Evolutionary conservation across 495 filamentous ascomycete genomes (phyloP).

Genomic region (Penicillium canescens): DNA sequence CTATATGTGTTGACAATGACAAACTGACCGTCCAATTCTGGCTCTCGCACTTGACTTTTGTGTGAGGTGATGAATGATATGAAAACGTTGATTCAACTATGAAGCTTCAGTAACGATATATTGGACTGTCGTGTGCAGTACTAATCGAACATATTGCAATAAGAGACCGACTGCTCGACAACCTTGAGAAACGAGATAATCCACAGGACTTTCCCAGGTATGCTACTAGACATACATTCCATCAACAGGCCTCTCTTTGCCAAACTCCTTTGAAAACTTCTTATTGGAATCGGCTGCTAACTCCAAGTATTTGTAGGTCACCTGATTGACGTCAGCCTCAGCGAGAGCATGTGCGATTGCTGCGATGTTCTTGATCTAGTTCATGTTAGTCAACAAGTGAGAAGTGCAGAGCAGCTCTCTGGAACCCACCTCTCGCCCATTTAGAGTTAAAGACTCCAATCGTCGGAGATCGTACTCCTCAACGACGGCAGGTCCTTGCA

Average conservation of each 20-base stretch:
- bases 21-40: slow-evolving; percentile 1
- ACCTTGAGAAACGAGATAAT: neutral
- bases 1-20: slow-evolving; percentile 1
- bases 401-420: neutral
- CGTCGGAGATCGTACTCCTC: slow-evolving; percentile 14
- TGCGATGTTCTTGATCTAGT: slow-evolving; percentile 26
- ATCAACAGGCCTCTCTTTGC: slow-evolving; percentile 4
- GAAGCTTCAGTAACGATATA: slow-evolving; percentile 5
- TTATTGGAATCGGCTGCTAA: slow-evolving; percentile 21
- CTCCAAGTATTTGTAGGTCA: slow-evolving; percentile 25
- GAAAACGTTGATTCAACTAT: slow-evolving; percentile 8
- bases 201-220: neutral
- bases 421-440: slow-evolving; percentile 27
- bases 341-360: slow-evolving; percentile 21
- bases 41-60: slow-evolving; percentile 8
- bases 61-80: slow-evolving; percentile 3
- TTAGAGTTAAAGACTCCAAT: slow-evolving; percentile 18
- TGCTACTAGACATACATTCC: slow-evolving; percentile 16
- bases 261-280: slow-evolving; percentile 22
- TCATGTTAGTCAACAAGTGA: slow-evolving; percentile 9
- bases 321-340: slow-evolving; percentile 6
- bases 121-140: slow-evolving; percentile 10
- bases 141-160: slow-evolving; percentile 9
- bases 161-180: neutral
- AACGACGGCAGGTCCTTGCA: slow-evolving; percentile 17